Conservation (phyloP, 345 rosid genomes). For the Combretum micranthum region DNA sequence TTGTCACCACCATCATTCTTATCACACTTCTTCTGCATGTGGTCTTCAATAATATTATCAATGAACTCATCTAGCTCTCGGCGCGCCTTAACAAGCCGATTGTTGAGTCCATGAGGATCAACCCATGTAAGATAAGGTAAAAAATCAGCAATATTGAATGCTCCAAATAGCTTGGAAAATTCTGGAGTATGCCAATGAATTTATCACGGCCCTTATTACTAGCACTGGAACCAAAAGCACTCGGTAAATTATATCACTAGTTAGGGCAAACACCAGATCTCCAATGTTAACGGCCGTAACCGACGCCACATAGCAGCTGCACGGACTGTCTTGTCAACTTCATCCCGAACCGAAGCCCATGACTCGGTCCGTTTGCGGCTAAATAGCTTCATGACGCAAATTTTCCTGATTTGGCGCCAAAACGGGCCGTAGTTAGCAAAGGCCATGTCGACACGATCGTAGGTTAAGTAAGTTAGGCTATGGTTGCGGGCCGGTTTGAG, state of each 20-base stretch:
- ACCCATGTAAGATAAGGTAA: conserved; percentile 61
- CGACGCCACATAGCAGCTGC: conserved; percentile 30
- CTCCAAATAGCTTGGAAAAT: conserved; percentile 91
- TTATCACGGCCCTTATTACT: conserved; percentile 64
- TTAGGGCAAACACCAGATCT: conserved; percentile 59
- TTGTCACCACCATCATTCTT: conserved; percentile 13
- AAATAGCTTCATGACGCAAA: conserved; percentile 80
- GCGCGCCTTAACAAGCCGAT: conserved; percentile 60
- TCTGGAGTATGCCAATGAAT: conserved; percentile 78
- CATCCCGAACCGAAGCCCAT: conserved; percentile 86
- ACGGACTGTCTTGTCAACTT: conserved; percentile 50
- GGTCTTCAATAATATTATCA: conserved; percentile 66
- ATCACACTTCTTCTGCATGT: conserved; percentile 36
- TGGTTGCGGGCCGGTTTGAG: conserved; percentile 82
- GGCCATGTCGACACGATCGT: conserved; percentile 91
- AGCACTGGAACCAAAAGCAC: conserved; percentile 65
- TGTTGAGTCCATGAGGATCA: conserved; percentile 60
- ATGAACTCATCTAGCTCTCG: conserved; percentile 60
- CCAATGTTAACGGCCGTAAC: conserved; percentile 65
- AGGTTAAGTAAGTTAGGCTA: conserved; percentile 78
- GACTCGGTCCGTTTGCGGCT: conserved; percentile 94
- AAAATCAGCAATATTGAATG: conserved; percentile 82
- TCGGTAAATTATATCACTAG: conserved; percentile 69
- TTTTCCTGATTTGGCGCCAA: conserved; percentile 97
- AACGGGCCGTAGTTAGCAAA: conserved; percentile 94